A percentile compares a stretch with the other conserved stretches of the same genome.
Conservation (phyloP, 1,139 yeast species). For the Saccharomycopsis hybrid region DNA sequence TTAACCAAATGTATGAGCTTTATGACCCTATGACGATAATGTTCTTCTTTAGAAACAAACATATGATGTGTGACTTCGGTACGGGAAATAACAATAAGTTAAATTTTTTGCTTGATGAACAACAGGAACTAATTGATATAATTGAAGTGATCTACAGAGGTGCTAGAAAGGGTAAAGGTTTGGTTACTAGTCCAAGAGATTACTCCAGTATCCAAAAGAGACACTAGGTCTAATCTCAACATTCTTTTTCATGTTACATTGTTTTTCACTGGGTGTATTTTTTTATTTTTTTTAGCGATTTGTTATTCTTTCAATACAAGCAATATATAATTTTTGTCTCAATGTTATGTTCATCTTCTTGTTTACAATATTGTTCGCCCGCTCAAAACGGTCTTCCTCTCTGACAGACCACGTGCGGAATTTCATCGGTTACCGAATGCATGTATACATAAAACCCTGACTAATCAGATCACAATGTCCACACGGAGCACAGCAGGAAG, state of each 20-base stretch:
- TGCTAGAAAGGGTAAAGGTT: constrained; percentile 87
- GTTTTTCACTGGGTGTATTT: not conserved
- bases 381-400: no score
- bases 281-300: not conserved
- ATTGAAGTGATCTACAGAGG: constrained; percentile 87
- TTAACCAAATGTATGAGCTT: constrained; percentile 87
- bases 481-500: no score
- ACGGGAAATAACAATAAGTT: constrained; percentile 95
- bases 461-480: no score
- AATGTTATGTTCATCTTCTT: not conserved
- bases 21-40: constrained; percentile 87
- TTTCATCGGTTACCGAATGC: no score
- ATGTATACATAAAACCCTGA: no score
- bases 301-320: not conserved
- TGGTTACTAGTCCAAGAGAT: constrained; percentile 69
- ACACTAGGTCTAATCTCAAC: not conserved
- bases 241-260: not conserved
- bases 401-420: no score
- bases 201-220: constrained; percentile 16
- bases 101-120: constrained; percentile 70
- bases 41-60: constrained; percentile 92
- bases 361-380: no score
- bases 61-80: constrained; percentile 97
- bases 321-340: not conserved
- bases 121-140: constrained; percentile 87